Percentiles rank a stretch among this genome's conserved stretches.
phyloP scores from a whole-genome alignment of 768 basidiomycete genomes.

The Boletellus ananas region DNA sequence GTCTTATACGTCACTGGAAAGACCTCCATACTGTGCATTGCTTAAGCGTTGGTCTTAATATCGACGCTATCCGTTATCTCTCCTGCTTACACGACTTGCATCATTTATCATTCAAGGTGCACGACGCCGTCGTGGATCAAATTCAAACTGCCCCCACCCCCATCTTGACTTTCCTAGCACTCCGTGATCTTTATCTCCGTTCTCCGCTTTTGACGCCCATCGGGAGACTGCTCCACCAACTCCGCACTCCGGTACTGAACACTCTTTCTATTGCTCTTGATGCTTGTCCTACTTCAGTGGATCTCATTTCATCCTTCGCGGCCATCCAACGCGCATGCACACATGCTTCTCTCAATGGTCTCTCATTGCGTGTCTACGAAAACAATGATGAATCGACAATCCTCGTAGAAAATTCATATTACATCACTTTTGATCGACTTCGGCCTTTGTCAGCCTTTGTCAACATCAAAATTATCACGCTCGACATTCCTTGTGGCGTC shows the following conservation, averaged over 20 bases:
- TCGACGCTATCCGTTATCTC: conserved; percentile 2
- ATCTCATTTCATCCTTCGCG: conserved; percentile 4
- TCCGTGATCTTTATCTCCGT: neutral
- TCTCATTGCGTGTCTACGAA: neutral
- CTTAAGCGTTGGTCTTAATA: neutral
- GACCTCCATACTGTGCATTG: conserved; percentile 2
- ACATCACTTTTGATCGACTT: conserved; percentile 3
- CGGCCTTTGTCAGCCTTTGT: conserved; percentile 2
- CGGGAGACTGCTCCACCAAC: neutral
- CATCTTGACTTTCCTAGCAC: conserved; percentile 1
- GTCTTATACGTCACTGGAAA: conserved; percentile 5
- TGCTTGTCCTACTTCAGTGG: neutral
- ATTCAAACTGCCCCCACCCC: neutral
- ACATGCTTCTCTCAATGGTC: neutral
- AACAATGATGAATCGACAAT: neutral
- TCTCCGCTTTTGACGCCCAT: neutral
- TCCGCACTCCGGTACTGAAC: neutral
- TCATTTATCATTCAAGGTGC: neutral
- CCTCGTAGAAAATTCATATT: neutral
- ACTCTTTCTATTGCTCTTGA: neutral
- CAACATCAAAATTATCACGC: conserved; percentile 2
- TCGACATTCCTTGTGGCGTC: neutral
- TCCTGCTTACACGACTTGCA: neutral
- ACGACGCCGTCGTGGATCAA: neutral
- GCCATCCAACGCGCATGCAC: neutral